Evolutionary conservation across 805 yeast species (phyloP).

Genomic region (Allodekkera sacchari): DNA sequence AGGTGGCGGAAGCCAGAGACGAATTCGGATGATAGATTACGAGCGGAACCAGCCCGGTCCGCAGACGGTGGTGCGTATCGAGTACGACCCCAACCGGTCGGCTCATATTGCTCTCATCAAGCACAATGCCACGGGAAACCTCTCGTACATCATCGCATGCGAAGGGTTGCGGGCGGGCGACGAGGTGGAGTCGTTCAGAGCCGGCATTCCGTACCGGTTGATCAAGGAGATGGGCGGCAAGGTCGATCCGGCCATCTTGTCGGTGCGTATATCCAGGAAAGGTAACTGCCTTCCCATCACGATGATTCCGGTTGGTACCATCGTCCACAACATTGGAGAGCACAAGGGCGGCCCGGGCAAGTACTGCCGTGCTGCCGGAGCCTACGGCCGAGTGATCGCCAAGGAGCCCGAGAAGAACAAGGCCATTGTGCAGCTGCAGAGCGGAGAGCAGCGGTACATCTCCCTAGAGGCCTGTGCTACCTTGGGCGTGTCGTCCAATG

Average conservation of each 20-base stretch:
- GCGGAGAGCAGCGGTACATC: constrained; percentile 92
- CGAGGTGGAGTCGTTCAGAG: constrained; percentile 76
- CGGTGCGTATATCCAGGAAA: constrained; percentile 78
- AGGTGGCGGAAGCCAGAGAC: constrained; percentile 94
- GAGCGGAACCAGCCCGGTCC: constrained; percentile 58
- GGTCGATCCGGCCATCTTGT: constrained; percentile 83
- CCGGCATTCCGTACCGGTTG: constrained; percentile 75
- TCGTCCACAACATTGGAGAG: constrained; percentile 81
- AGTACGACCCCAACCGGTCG: constrained; percentile 91
- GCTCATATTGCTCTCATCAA: constrained; percentile 85
- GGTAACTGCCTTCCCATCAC: constrained; percentile 92
- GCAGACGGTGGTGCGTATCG: constrained; percentile 79
- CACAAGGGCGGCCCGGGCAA: constrained; percentile 72
- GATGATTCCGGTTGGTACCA: constrained; percentile 92
- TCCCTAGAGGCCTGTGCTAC: constrained; percentile 86
- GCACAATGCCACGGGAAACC: constrained; percentile 50
- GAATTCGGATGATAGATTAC: constrained; percentile 78
- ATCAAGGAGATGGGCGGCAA: constrained; percentile 82
- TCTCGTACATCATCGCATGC: constrained; percentile 80
- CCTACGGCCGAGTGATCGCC: constrained; percentile 81
- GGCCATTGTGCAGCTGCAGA: constrained; percentile 75
- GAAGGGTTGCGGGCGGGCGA: constrained; percentile 94
- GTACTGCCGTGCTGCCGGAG: constrained; percentile 89
- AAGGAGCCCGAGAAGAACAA: constrained; percentile 61
- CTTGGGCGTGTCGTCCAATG: constrained; percentile 84